These are phyloP conservation scores for Camillea tinctor DNA, from an alignment of 2,329 filamentous ascomycete genomes.

Conservation along the genomic window DNA sequence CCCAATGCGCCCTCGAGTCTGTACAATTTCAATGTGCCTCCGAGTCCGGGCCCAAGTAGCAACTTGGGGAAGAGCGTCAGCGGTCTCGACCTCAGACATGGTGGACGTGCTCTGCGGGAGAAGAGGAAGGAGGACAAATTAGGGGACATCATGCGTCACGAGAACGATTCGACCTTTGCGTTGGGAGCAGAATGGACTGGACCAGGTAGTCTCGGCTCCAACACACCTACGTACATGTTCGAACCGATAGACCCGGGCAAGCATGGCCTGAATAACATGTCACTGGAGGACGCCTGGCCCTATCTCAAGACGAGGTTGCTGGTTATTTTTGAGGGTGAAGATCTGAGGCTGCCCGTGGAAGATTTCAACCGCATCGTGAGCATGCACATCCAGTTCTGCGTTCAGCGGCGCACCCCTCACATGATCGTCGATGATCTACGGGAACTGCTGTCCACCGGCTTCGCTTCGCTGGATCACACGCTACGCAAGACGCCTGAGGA, in stretches of 20 bases:
- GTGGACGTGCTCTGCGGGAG: slow-evolving; percentile 72
- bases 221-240: slow-evolving; percentile 45
- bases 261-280: slow-evolving; percentile 69
- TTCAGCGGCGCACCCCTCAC: slow-evolving; percentile 69
- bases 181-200: slow-evolving; percentile 51
- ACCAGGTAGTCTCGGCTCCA: slow-evolving; percentile 50
- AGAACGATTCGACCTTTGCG: slow-evolving; percentile 49
- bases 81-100: slow-evolving; percentile 75
- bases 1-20: slow-evolving; percentile 72
- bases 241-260: slow-evolving; percentile 56
- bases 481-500: slow-evolving; percentile 79
- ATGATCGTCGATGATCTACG: slow-evolving; percentile 73
- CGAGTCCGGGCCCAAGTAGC: slow-evolving; percentile 65
- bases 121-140: slow-evolving; percentile 75
- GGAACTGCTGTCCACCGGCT: slow-evolving; percentile 77
- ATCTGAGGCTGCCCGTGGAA: slow-evolving; percentile 75
- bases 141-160: slow-evolving; percentile 42
- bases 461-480: slow-evolving; percentile 80
- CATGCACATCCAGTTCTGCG: slow-evolving; percentile 74
- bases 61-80: slow-evolving; percentile 81
- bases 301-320: slow-evolving; percentile 73
- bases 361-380: slow-evolving; percentile 80
- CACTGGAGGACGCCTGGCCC: slow-evolving; percentile 78
- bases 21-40: slow-evolving; percentile 75
- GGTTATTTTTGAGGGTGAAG: slow-evolving; percentile 78